phyloP scores from a whole-genome alignment of 75 land plant species.

The Picea glauca region DNA sequence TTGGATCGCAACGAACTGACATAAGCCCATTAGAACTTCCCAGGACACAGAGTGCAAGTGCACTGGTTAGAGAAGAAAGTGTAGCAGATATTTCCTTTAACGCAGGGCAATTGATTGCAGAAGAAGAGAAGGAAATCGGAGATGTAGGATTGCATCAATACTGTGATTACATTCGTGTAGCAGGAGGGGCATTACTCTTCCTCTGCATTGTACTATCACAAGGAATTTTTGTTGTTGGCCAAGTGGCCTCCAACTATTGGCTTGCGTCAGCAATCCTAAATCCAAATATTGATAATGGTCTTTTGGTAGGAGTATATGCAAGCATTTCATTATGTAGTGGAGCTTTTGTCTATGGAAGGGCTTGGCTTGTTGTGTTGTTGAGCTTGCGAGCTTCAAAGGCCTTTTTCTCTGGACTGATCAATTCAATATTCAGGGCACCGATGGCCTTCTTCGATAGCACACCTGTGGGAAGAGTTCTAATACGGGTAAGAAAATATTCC shows the following conservation, averaged over 20 bases:
- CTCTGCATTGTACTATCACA: constrained; percentile 24
- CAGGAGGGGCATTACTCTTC: constrained; percentile 27
- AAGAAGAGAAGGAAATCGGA: constrained; percentile 63
- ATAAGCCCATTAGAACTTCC: background rate
- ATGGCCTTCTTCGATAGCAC: constrained; percentile 86
- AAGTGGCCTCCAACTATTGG: constrained; percentile 60
- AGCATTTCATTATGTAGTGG: constrained; percentile 35
- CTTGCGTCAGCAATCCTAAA: constrained; percentile 42
- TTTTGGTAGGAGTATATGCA: constrained; percentile 56
- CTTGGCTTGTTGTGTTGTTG: constrained; percentile 27
- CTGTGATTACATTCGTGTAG: constrained; percentile 36
- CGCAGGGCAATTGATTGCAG: constrained; percentile 48
- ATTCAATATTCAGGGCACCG: constrained; percentile 70
- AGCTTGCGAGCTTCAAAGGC: constrained; percentile 67
- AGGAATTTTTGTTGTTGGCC: constrained; percentile 41
- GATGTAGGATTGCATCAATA: constrained; percentile 61
- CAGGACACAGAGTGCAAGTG: background rate
- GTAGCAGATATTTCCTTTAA: constrained; percentile 19
- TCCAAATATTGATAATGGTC: constrained; percentile 17
- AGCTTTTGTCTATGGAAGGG: constrained; percentile 44
- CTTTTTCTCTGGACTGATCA: constrained; percentile 55
- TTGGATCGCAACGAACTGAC: constrained; percentile 3
- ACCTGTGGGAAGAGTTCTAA: constrained; percentile 75
- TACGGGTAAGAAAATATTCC: constrained; percentile 43
- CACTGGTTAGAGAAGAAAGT: constrained; percentile 2